Evolutionary conservation across 495 filamentous ascomycete species (phyloP).

Genomic region (Podospora conica): DNA sequence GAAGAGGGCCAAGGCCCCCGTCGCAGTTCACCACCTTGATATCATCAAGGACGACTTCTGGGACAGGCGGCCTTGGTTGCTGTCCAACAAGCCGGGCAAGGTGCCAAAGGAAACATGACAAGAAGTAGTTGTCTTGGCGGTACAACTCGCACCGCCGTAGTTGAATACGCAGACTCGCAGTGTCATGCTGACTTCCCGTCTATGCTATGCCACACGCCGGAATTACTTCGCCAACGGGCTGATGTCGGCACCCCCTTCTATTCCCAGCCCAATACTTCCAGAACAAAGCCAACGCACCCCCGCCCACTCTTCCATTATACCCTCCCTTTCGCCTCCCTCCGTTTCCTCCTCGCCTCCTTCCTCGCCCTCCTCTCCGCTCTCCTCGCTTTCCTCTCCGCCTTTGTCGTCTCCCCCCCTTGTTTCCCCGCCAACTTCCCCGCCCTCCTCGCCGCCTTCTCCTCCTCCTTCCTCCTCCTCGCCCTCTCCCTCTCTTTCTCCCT

Average conservation of each 20-base stretch:
- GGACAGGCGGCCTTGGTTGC: slow-evolving; percentile 77
- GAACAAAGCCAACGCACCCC: neutral
- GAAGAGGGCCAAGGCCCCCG: slow-evolving; percentile 62
- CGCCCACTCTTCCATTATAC: neutral
- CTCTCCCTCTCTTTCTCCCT: slow-evolving; percentile 14
- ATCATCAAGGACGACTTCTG: slow-evolving; percentile 95
- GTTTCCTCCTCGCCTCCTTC: slow-evolving; percentile 34
- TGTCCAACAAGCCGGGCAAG: slow-evolving; percentile 67
- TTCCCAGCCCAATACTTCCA: neutral
- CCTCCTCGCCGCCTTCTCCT: slow-evolving; percentile 19
- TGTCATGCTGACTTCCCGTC: neutral
- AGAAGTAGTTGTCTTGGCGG: neutral
- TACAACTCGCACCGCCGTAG: neutral
- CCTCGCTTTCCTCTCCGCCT: slow-evolving; percentile 34
- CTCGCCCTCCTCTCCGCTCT: slow-evolving; percentile 39
- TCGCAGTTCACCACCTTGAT: slow-evolving; percentile 79
- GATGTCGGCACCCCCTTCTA: neutral
- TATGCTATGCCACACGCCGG: neutral
- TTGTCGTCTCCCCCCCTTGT: slow-evolving; percentile 30
- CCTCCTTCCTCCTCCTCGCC: slow-evolving; percentile 6
- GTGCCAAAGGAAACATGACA: slow-evolving; percentile 47
- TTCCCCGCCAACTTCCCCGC: slow-evolving; percentile 18
- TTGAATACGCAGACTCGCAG: neutral
- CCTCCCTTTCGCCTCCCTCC: neutral
- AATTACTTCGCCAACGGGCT: neutral